A percentile compares a stretch with the other conserved stretches of the same genome.
Conservation (phyloP, 306 rosid genomes). For the Sesbania bispinosa region DNA sequence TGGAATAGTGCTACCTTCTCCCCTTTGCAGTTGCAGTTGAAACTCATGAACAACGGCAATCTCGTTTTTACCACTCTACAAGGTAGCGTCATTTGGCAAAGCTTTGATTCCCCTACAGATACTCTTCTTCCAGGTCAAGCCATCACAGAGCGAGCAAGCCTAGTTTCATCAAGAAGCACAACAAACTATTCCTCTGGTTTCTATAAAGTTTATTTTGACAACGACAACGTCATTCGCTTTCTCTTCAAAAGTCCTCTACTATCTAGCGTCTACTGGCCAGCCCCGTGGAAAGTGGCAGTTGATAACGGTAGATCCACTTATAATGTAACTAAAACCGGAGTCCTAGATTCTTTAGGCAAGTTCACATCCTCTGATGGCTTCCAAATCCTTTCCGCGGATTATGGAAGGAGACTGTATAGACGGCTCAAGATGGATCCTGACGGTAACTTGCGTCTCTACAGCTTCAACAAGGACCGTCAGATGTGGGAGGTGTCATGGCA, state of each 20-base stretch:
- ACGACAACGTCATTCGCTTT: conserved; percentile 36
- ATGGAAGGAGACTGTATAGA: background rate
- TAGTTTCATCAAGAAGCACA: conserved; percentile 25
- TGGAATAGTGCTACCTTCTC: conserved; percentile 39
- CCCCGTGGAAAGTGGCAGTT: background rate
- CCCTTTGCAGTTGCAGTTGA: background rate
- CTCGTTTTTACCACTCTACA: conserved; percentile 25
- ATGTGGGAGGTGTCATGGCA: conserved; percentile 50
- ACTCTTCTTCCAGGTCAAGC: conserved; percentile 48
- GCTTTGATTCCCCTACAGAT: conserved; percentile 51
- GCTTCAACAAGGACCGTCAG: conserved; percentile 20
- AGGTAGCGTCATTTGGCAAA: conserved; percentile 40
- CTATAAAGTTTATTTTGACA: conserved; percentile 41
- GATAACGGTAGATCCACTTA: conserved; percentile 29
- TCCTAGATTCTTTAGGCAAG: conserved; percentile 11
- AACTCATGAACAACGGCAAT: conserved; percentile 43
- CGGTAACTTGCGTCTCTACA: conserved; percentile 37
- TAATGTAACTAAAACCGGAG: conserved; percentile 27
- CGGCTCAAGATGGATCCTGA: conserved; percentile 33
- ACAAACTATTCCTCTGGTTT: conserved; percentile 39
- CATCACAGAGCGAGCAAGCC: conserved; percentile 24
- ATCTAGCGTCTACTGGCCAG: conserved; percentile 40
- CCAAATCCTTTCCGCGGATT: background rate
- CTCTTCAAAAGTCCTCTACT: conserved; percentile 18
- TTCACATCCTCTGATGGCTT: conserved; percentile 35